These are phyloP conservation scores for Debaryomyces sp. DNA, from an alignment of 1,139 yeast genomes.

Conservation along the genomic window DNA sequence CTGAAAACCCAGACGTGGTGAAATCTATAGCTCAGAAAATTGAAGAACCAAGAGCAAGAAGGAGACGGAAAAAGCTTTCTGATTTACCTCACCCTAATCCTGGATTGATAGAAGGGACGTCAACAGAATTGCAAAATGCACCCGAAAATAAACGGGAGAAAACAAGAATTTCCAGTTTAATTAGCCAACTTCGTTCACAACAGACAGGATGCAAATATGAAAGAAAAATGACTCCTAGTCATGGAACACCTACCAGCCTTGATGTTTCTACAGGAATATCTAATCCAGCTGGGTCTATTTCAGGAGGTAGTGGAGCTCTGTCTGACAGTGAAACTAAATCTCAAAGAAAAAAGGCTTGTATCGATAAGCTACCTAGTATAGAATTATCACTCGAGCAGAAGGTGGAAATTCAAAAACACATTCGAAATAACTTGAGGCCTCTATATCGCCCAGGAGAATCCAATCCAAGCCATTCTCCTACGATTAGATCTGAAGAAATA, in stretches of 20 bases:
- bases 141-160: background rate
- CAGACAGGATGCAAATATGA: background rate
- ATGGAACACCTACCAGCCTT: background rate
- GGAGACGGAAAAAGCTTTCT: slow-evolving; percentile 26
- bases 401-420: slow-evolving; percentile 51
- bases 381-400: slow-evolving; percentile 49
- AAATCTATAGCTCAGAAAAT: background rate
- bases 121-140: background rate
- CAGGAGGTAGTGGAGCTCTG: slow-evolving; percentile 13
- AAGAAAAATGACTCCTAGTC: background rate
- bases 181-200: slow-evolving; percentile 24
- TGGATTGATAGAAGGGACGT: slow-evolving; percentile 4
- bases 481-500: slow-evolving; percentile 31
- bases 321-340: slow-evolving; percentile 14
- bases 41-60: slow-evolving; percentile 20
- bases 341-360: slow-evolving; percentile 1
- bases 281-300: slow-evolving; percentile 12
- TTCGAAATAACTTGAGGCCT: slow-evolving; percentile 53
- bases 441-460: slow-evolving; percentile 36
- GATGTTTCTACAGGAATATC: background rate
- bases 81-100: slow-evolving; percentile 9
- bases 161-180: slow-evolving; percentile 26
- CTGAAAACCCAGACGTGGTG: background rate
- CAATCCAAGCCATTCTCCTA: background rate
- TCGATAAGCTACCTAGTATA: background rate